A percentile compares a stretch with the other conserved stretches of the same genome.
Evolutionary conservation across 2,329 filamentous ascomycete genomes (phyloP).

Genomic region (Cladosporium sp.): DNA sequence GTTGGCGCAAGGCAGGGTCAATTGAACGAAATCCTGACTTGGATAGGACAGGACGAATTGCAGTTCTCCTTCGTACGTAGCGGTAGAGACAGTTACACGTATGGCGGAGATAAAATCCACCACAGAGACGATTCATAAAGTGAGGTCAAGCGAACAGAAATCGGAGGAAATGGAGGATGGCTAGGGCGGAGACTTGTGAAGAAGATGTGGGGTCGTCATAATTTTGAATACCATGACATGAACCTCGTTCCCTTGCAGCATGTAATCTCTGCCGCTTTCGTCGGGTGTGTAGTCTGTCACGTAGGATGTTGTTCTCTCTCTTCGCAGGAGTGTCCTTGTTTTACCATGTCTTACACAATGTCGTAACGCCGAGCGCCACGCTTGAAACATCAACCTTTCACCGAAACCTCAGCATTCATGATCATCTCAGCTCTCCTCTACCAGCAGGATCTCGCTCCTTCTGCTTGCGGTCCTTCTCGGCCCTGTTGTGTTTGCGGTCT

Average conservation of each 20-base stretch:
- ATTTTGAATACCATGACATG: neutral
- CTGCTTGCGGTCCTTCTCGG: slow-evolving; percentile 43
- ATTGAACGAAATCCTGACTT: neutral
- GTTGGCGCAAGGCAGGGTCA: too few species aligned
- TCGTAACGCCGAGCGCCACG: slow-evolving; percentile 14
- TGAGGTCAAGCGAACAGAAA: neutral
- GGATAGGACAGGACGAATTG: neutral
- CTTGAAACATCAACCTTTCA: slow-evolving; percentile 1
- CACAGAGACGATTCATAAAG: neutral
- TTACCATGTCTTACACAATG: neutral
- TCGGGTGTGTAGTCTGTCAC: neutral
- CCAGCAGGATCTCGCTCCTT: slow-evolving; percentile 49
- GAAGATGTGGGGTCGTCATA: neutral
- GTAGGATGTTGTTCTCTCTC: neutral
- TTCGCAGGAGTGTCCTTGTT: neutral
- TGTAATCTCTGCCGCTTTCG: neutral
- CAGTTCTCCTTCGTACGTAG: neutral
- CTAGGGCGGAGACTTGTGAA: neutral
- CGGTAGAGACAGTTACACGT: neutral
- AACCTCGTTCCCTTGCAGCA: neutral
- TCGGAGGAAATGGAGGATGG: neutral
- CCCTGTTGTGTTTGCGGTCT: slow-evolving; percentile 51
- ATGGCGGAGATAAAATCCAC: neutral
- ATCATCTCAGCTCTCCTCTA: slow-evolving; percentile 41
- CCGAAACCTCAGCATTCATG: neutral